Evolutionary conservation across 139 green algal species (phyloP).

Genomic region (Chlamydomonas sp.): DNA sequence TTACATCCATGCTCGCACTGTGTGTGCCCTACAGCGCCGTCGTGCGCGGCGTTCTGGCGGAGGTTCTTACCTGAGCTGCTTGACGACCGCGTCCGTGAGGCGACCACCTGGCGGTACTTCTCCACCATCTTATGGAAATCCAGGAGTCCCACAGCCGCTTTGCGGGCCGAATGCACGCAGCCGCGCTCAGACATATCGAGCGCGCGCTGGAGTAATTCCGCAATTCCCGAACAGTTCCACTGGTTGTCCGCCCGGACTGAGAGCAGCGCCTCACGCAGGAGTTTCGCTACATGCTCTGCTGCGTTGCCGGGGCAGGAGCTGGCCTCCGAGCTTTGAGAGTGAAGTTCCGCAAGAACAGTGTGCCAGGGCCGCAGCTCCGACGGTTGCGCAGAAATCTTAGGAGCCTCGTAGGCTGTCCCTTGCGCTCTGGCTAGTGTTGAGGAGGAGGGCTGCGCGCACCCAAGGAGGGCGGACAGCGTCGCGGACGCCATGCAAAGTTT

Average conservation of each 20-base stretch:
- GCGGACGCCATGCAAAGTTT: too few relatives aligned
- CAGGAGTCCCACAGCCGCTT: constrained; percentile 21
- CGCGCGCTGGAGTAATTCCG: constrained; percentile 15
- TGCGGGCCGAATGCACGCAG: constrained; percentile 21
- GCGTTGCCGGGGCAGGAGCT: background rate
- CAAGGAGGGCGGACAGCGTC: too few relatives aligned
- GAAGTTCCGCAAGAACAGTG: constrained; percentile 18
- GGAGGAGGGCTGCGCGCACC: too few relatives aligned
- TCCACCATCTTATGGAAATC: constrained; percentile 43
- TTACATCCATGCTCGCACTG: too few relatives aligned
- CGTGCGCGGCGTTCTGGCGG: too few relatives aligned
- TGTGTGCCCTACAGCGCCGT: too few relatives aligned
- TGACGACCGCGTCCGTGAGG: constrained; percentile 17
- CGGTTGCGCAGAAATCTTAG: background rate
- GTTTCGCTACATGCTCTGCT: background rate
- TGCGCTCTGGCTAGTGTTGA: too few relatives aligned
- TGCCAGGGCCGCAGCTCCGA: constrained; percentile 15
- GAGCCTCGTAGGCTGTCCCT: background rate
- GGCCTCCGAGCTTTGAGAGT: too few relatives aligned
- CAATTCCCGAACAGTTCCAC: constrained; percentile 39
- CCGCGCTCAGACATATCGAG: constrained; percentile 3
- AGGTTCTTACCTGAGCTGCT: constrained; percentile 19
- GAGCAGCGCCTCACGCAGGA: constrained; percentile 26
- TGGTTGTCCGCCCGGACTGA: constrained; percentile 31
- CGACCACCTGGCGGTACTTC: constrained; percentile 38